phyloP scores from a whole-genome alignment of 1,284 basidiomycete species.

The Cerioporus squamosus region DNA sequence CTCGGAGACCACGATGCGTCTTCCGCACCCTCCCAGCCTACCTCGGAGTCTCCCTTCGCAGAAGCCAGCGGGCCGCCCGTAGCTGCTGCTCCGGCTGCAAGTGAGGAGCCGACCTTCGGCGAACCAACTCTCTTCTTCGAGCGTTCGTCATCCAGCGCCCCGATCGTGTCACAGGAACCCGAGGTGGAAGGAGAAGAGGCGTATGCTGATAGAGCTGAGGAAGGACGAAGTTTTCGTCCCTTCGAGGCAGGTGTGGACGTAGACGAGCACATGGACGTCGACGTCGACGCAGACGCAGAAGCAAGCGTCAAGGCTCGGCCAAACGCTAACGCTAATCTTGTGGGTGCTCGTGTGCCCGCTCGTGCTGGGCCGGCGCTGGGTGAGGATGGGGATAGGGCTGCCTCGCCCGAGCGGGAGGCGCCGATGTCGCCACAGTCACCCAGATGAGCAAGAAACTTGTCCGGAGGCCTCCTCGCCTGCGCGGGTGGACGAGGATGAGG shows the following conservation, averaged over 20 bases:
- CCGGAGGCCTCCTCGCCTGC: neutral
- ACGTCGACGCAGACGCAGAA: neutral
- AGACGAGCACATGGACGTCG: neutral
- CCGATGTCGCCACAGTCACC: conserved; percentile 5
- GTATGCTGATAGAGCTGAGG: too few species aligned
- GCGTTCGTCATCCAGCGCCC: neutral
- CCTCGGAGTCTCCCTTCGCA: neutral
- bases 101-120: conserved; percentile 13
- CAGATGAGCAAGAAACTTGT: neutral
- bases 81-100: neutral
- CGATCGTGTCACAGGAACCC: neutral
- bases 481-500: too few species aligned
- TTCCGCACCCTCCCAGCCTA: neutral
- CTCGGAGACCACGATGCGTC: neutral
- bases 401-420: neutral
- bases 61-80: neutral
- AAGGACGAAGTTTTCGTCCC: too few species aligned
- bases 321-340: too few species aligned
- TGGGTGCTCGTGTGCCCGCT: too few species aligned
- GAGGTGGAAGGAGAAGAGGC: neutral
- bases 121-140: conserved; percentile 9
- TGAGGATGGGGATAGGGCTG: neutral
- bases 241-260: too few species aligned
- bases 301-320: neutral
- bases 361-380: too few species aligned